Conservation (phyloP, 2,329 filamentous ascomycete species). For the Orbilia ellipsospora region DNA sequence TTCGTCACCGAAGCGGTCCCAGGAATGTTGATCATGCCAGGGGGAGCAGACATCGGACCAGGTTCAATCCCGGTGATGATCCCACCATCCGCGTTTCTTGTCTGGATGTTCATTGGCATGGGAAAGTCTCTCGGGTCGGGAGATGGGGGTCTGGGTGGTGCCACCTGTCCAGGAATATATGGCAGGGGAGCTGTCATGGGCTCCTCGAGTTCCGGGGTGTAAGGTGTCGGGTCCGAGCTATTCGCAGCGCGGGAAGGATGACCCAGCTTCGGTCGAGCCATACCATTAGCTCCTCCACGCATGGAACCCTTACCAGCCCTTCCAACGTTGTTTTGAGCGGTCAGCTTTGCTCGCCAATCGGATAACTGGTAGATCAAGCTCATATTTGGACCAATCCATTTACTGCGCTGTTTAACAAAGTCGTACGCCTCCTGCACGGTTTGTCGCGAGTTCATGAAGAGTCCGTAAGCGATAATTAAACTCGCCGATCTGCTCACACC, state of each 20-base stretch:
- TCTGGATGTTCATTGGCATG: constrained; percentile 58
- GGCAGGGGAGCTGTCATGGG: constrained; percentile 73
- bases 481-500: constrained; percentile 86
- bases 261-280: constrained; percentile 48
- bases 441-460: constrained; percentile 80
- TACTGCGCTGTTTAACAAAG: constrained; percentile 80
- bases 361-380: constrained; percentile 84
- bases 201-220: constrained; percentile 65
- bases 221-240: constrained; percentile 63
- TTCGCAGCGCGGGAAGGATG: constrained; percentile 53
- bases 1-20: constrained; percentile 54
- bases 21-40: constrained; percentile 59
- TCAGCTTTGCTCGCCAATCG: constrained; percentile 59
- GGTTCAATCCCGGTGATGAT: constrained; percentile 66
- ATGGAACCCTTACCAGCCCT: constrained; percentile 50
- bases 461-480: constrained; percentile 84
- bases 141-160: constrained; percentile 61
- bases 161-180: constrained; percentile 64
- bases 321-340: constrained; percentile 55
- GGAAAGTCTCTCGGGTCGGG: constrained; percentile 60
- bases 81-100: constrained; percentile 59
- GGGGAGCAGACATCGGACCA: constrained; percentile 74
- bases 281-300: constrained; percentile 47
- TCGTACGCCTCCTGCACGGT: constrained; percentile 87
- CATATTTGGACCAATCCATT: constrained; percentile 93